A percentile compares a stretch with the other conserved stretches of the same genome.
These are phyloP conservation scores for Saturnispora galanensis DNA, from an alignment of 805 yeast genomes.

Conservation along the genomic window DNA sequence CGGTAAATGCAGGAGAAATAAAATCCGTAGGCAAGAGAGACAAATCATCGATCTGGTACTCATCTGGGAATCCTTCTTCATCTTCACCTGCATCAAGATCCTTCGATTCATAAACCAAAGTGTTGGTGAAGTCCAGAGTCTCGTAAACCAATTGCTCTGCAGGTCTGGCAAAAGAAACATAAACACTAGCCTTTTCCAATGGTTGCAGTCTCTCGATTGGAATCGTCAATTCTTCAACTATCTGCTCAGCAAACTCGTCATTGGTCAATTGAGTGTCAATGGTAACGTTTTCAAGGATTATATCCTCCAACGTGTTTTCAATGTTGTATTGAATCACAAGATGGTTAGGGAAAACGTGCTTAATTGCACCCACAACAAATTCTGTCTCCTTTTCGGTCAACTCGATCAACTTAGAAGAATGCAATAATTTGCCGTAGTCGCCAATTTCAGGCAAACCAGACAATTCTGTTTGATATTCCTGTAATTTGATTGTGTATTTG, in stretches of 20 bases:
- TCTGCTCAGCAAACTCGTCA: slow-evolving; percentile 31
- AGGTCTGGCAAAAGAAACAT: slow-evolving; percentile 64
- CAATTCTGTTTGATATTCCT: slow-evolving; percentile 64
- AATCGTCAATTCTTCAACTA: slow-evolving; percentile 56
- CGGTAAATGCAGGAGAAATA: slow-evolving; percentile 64
- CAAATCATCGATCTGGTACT: slow-evolving; percentile 80
- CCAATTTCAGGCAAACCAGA: slow-evolving; percentile 63
- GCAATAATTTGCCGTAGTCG: slow-evolving; percentile 63
- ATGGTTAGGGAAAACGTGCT: slow-evolving; percentile 70
- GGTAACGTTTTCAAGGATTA: slow-evolving; percentile 66
- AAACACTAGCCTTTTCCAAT: slow-evolving; percentile 60
- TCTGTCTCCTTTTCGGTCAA: slow-evolving; percentile 91
- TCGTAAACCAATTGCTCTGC: slow-evolving; percentile 22
- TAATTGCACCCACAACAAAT: slow-evolving; percentile 75
- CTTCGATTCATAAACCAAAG: slow-evolving; percentile 62
- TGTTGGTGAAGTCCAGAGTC: slow-evolving; percentile 45
- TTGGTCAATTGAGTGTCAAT: slow-evolving; percentile 58
- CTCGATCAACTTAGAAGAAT: slow-evolving; percentile 52
- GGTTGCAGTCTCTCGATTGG: slow-evolving; percentile 69
- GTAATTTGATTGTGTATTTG: slow-evolving; percentile 35
- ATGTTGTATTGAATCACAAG: slow-evolving; percentile 75
- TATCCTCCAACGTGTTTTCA: slow-evolving; percentile 73
- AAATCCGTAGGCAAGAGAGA: slow-evolving; percentile 73
- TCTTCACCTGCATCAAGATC: slow-evolving; percentile 67
- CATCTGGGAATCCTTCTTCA: slow-evolving; percentile 86